Conservation (phyloP, 345 rosid genomes). For the Carallia pectinifolia region DNA sequence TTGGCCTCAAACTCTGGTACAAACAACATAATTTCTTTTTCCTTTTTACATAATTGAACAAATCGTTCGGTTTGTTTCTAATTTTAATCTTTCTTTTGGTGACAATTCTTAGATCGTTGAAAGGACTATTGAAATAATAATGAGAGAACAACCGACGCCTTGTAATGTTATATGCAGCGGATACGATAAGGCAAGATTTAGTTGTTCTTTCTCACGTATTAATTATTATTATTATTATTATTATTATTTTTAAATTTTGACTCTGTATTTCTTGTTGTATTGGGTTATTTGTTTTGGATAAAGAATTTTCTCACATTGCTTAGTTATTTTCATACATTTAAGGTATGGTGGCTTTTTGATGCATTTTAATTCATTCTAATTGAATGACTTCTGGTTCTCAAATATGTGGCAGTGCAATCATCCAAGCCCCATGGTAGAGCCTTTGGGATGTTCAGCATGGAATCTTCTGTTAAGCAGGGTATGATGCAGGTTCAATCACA, state of each 20-base stretch:
- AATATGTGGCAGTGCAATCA: slow-evolving; percentile 38
- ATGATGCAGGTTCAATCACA: slow-evolving; percentile 4
- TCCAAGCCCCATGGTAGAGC: slow-evolving; percentile 51
- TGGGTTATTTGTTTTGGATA: too few species aligned
- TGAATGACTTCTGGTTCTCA: neutral
- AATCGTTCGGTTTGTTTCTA: neutral
- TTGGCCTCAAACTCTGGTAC: slow-evolving; percentile 63
- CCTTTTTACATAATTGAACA: neutral
- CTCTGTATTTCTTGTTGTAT: neutral
- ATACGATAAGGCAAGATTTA: slow-evolving; percentile 51
- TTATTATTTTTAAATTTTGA: neutral
- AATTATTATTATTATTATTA: too few species aligned
- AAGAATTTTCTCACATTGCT: too few species aligned
- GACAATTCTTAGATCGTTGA: slow-evolving; percentile 48
- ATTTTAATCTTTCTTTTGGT: neutral
- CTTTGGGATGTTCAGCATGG: slow-evolving; percentile 62
- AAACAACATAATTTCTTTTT: neutral
- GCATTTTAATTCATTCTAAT: neutral
- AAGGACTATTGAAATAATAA: slow-evolving; percentile 44
- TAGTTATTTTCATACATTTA: neutral
- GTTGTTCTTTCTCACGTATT: neutral
- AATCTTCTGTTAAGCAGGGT: slow-evolving; percentile 68
- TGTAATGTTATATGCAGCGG: slow-evolving; percentile 49
- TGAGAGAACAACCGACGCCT: slow-evolving; percentile 14
- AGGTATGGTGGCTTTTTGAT: neutral